Evolutionary conservation across 2,329 filamentous ascomycete genomes (phyloP).

Genomic region (Pyricularia pennisetigena): DNA sequence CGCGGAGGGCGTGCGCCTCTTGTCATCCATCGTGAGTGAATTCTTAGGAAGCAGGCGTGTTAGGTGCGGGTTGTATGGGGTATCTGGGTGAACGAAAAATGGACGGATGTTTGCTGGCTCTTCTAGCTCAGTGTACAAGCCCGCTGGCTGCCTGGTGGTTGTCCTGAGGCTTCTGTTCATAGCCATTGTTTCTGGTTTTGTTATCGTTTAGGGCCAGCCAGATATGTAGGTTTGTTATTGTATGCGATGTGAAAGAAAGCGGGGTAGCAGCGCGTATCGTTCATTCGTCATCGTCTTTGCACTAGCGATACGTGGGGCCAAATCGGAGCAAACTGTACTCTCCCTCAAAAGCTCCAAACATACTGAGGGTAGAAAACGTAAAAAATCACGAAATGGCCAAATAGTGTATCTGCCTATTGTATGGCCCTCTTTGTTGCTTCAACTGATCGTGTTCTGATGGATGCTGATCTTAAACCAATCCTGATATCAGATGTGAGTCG

Average conservation of each 20-base stretch:
- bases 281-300: not conserved
- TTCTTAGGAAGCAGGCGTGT: slow-evolving; percentile 5
- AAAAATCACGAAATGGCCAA: not conserved
- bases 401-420: not conserved
- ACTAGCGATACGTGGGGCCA: not conserved
- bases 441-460: not conserved
- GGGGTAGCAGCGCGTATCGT: not conserved
- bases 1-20: slow-evolving; percentile 5
- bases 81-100: slow-evolving; percentile 12
- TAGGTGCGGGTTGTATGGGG: slow-evolving; percentile 16
- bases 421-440: not conserved
- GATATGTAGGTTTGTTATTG: not conserved
- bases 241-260: not conserved
- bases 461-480: not conserved
- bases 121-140: slow-evolving; percentile 16
- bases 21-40: slow-evolving; percentile 15
- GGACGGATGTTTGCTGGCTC: slow-evolving; percentile 8
- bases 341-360: not conserved
- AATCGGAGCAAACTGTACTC: not conserved
- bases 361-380: not conserved
- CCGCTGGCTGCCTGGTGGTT: slow-evolving; percentile 6
- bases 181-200: not conserved
- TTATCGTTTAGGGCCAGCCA: not conserved
- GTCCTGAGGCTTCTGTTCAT: not conserved
- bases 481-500: not conserved